Conservation (phyloP, 2,329 filamentous ascomycete genomes). For the Parasarocladium wereldwijsianum region DNA sequence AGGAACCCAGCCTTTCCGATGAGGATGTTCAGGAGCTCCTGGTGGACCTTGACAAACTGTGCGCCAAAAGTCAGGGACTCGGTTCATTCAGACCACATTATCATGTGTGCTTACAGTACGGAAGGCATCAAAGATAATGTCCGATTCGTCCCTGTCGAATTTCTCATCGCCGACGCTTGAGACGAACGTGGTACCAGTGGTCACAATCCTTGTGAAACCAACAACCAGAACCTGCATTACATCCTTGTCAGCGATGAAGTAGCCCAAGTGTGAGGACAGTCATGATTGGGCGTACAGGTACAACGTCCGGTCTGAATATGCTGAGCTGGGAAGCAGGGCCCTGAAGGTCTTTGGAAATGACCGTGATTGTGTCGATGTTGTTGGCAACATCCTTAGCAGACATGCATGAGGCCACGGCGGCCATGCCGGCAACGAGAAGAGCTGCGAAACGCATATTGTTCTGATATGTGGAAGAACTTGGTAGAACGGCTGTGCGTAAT, state of each 20-base stretch:
- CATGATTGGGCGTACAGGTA: too few species aligned
- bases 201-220: constrained; percentile 16
- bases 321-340: too few species aligned
- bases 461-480: too few species aligned
- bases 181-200: constrained; percentile 8
- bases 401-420: constrained; percentile 2
- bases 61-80: too few species aligned
- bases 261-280: too few species aligned
- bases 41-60: constrained; percentile 16
- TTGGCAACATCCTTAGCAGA: constrained; percentile 8
- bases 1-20: constrained; percentile 19
- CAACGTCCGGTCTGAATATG: too few species aligned
- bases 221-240: too few species aligned
- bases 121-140: constrained; percentile 14
- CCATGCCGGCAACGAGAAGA: constrained; percentile 2
- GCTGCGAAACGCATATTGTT: constrained; percentile 3
- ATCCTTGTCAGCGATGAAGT: too few species aligned
- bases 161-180: constrained; percentile 8
- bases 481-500: too few species aligned
- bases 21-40: constrained; percentile 17
- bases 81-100: too few species aligned
- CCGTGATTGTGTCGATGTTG: constrained; percentile 12
- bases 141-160: constrained; percentile 5
- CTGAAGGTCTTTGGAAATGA: constrained; percentile 13
- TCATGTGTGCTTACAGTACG: constrained; percentile 6